Percentiles rank a stretch among this genome's conserved stretches.
These are phyloP conservation scores for Claviceps spartinae DNA, from an alignment of 2,329 filamentous ascomycete species.

Conservation along the genomic window DNA sequence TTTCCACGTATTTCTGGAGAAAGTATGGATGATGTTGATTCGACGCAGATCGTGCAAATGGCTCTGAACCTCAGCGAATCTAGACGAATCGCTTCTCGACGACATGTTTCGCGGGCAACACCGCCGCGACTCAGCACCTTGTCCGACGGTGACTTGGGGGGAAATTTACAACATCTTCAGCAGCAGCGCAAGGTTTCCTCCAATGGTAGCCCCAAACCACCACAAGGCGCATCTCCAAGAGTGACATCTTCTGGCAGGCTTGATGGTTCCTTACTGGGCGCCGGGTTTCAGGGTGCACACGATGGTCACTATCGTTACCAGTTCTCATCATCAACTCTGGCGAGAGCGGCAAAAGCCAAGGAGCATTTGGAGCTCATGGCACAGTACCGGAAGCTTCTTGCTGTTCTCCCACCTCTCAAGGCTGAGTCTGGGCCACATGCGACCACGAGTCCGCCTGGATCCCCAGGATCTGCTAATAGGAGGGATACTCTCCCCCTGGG, in stretches of 20 bases:
- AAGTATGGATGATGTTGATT: constrained; percentile 51
- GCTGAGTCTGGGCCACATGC: constrained; percentile 23
- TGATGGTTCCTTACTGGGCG: constrained; percentile 31
- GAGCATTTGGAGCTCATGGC: constrained; percentile 74
- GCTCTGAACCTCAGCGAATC: constrained; percentile 80
- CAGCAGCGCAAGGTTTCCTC: constrained; percentile 53
- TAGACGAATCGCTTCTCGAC: constrained; percentile 48
- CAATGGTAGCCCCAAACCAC: constrained; percentile 45
- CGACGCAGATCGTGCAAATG: constrained; percentile 84
- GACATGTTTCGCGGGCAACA: constrained; percentile 37
- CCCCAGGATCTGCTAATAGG: constrained; percentile 21
- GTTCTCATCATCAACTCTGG: constrained; percentile 67
- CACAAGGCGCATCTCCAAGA: constrained; percentile 27
- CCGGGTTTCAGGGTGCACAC: constrained; percentile 28
- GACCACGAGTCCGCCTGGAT: constrained; percentile 27
- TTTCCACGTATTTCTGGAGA: neutral
- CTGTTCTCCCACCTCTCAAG: constrained; percentile 62
- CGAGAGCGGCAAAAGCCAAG: constrained; percentile 72
- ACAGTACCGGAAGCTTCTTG: constrained; percentile 71
- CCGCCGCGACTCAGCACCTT: constrained; percentile 38
- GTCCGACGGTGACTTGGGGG: constrained; percentile 37
- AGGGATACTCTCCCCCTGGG: constrained; percentile 33
- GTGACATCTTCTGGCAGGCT: constrained; percentile 26
- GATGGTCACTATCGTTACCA: constrained; percentile 44
- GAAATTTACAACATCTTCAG: constrained; percentile 55